Percentiles rank a stretch among this genome's conserved stretches.
These are phyloP conservation scores for Crepidotus sp. DNA, from an alignment of 1,284 basidiomycete genomes.

Conservation along the genomic window DNA sequence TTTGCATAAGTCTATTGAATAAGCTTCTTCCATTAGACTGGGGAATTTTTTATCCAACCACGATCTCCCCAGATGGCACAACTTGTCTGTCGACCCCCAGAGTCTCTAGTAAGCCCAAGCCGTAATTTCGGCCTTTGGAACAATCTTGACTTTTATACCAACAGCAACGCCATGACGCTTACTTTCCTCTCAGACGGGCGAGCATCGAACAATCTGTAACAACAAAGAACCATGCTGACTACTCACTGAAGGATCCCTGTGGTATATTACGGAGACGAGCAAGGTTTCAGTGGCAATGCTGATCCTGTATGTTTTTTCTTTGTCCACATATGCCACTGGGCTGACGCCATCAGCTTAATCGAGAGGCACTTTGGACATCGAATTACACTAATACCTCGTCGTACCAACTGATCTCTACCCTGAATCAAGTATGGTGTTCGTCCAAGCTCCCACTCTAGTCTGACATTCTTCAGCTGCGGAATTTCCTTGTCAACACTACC, in stretches of 20 bases:
- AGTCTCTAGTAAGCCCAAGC: constrained; percentile 47
- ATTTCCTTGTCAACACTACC: constrained; percentile 52
- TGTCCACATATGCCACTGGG: too few relatives aligned
- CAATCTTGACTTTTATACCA: not conserved
- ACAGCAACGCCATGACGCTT: constrained; percentile 58
- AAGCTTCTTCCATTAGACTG: constrained; percentile 21
- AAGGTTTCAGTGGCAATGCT: constrained; percentile 45
- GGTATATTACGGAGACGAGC: constrained; percentile 78
- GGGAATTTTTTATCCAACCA: constrained; percentile 85
- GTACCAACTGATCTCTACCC: constrained; percentile 50
- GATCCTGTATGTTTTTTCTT: constrained; percentile 45
- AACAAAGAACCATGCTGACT: not conserved
- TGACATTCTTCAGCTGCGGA: constrained; percentile 43
- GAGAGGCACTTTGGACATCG: constrained; percentile 71
- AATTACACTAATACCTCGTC: constrained; percentile 53
- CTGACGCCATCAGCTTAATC: too few relatives aligned
- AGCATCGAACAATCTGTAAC: not conserved
- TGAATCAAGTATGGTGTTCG: constrained; percentile 46
- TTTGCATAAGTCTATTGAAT: not conserved
- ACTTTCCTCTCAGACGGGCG: constrained; percentile 57
- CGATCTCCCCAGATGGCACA: constrained; percentile 69
- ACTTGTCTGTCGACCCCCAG: constrained; percentile 51
- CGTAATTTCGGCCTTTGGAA: not conserved
- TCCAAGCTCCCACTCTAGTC: not conserved
- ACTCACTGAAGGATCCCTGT: constrained; percentile 43